Percentiles rank a stretch among this genome's conserved stretches.
phyloP scores from a whole-genome alignment of 345 rosid genomes.

The Garcia nutans region DNA sequence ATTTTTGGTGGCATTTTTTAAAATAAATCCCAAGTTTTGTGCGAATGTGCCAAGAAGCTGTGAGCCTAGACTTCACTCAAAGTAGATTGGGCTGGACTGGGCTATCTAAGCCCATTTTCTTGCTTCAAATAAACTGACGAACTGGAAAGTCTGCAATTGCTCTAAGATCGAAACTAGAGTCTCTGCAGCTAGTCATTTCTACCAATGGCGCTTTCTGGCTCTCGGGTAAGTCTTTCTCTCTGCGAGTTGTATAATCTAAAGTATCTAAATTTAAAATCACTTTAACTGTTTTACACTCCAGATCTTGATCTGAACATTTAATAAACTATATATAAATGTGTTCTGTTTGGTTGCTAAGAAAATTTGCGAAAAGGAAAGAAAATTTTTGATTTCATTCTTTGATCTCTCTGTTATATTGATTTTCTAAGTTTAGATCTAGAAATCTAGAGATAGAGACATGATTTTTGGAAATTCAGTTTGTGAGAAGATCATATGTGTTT shows the following conservation, averaged over 20 bases:
- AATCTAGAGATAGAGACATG: not conserved
- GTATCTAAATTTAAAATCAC: not conserved
- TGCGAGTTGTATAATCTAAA: not conserved
- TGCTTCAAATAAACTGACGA: no score
- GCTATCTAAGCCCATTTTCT: no score
- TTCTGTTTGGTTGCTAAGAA: constrained; percentile 4
- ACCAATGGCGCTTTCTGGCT: constrained; percentile 11
- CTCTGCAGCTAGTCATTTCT: constrained; percentile 1
- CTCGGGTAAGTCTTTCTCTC: constrained; percentile 13
- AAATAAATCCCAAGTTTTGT: no score
- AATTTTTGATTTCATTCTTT: not conserved
- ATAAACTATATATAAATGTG: not conserved
- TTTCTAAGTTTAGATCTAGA: not conserved
- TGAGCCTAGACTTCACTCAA: no score
- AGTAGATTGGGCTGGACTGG: no score
- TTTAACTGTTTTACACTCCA: not conserved
- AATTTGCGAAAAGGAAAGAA: not conserved
- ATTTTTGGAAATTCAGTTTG: not conserved
- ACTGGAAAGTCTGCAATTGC: not conserved
- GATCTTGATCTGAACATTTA: constrained; percentile 4
- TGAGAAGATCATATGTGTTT: not conserved
- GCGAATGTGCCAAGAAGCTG: no score
- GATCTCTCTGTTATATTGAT: not conserved
- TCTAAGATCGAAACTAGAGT: not conserved
- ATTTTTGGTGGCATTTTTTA: no score